Conservation (phyloP, 768 basidiomycete genomes). For the Mycena galericulata region DNA sequence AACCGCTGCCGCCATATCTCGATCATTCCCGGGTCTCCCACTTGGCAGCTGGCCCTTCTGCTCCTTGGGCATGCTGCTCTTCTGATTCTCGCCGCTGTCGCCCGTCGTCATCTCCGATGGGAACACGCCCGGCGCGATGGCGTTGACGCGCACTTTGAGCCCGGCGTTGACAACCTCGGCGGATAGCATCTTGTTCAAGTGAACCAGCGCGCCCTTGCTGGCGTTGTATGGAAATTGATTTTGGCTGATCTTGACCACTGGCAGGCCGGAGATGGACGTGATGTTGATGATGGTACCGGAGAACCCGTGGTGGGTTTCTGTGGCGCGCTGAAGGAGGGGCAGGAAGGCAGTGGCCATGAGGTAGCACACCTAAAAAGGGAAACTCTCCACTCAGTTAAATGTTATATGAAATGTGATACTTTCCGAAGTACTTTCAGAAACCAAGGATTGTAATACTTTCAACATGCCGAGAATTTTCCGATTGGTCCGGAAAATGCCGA, state of each 20-base stretch:
- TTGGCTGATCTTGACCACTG: not conserved
- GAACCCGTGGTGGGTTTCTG: conserved; percentile 28
- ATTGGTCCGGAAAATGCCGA: no score
- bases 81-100: conserved; percentile 18
- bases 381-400: no score
- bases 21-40: not conserved
- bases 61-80: conserved; percentile 20
- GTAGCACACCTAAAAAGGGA: conserved; percentile 40
- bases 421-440: no score
- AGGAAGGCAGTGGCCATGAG: conserved; percentile 46
- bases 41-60: not conserved
- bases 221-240: conserved; percentile 44
- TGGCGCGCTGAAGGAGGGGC: conserved; percentile 39
- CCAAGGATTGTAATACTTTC: no score
- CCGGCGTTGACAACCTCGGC: conserved; percentile 37
- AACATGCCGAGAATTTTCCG: no score
- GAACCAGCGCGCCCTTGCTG: conserved; percentile 44
- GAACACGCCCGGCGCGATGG: conserved; percentile 42
- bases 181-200: conserved; percentile 41
- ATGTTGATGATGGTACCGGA: conserved; percentile 49
- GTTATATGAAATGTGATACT: no score
- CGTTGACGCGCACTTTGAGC: conserved; percentile 44
- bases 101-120: conserved; percentile 39
- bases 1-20: conserved; percentile 22
- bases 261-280: conserved; percentile 21